A percentile compares a stretch with the other conserved stretches of the same genome.
Conservation (phyloP, 2,329 filamentous ascomycete genomes). For the Amphichorda felina region DNA sequence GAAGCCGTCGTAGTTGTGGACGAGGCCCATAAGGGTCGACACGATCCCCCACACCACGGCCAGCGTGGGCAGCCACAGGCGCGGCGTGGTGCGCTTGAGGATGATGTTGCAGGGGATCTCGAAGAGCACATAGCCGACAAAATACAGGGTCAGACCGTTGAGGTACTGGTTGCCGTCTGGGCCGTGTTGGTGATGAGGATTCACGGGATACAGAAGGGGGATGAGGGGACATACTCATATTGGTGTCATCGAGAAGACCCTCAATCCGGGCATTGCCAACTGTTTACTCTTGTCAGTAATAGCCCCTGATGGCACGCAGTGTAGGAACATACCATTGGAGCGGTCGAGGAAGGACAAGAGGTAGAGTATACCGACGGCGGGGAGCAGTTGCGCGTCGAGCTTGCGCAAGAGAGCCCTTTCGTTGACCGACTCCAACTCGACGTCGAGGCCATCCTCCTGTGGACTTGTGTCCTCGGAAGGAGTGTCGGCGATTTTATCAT, state of each 20-base stretch:
- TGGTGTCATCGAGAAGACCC: constrained; percentile 36
- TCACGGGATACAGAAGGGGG: neutral
- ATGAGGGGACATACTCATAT: constrained; percentile 33
- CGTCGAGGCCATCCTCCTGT: neutral
- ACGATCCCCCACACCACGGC: constrained; percentile 38
- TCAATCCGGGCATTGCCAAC: constrained; percentile 48
- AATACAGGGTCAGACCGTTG: constrained; percentile 54
- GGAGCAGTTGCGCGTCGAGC: constrained; percentile 37
- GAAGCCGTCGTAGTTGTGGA: constrained; percentile 35
- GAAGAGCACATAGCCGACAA: constrained; percentile 47
- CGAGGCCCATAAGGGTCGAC: constrained; percentile 33
- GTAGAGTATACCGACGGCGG: constrained; percentile 42
- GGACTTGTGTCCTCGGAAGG: neutral
- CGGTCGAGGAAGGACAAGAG: constrained; percentile 44
- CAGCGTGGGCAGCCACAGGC: constrained; percentile 43
- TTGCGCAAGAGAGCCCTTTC: constrained; percentile 48
- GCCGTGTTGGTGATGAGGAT: constrained; percentile 8
- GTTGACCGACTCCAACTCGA: constrained; percentile 20
- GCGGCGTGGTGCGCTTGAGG: constrained; percentile 46
- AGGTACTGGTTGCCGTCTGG: constrained; percentile 51
- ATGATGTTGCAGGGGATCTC: constrained; percentile 53
- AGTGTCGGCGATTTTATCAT: neutral
- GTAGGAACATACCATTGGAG: constrained; percentile 37
- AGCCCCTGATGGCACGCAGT: no score
- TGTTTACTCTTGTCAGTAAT: constrained; percentile 16